Evolutionary conservation across 2,329 filamentous ascomycete genomes (phyloP).

Genomic region (Didymella lethalis): DNA sequence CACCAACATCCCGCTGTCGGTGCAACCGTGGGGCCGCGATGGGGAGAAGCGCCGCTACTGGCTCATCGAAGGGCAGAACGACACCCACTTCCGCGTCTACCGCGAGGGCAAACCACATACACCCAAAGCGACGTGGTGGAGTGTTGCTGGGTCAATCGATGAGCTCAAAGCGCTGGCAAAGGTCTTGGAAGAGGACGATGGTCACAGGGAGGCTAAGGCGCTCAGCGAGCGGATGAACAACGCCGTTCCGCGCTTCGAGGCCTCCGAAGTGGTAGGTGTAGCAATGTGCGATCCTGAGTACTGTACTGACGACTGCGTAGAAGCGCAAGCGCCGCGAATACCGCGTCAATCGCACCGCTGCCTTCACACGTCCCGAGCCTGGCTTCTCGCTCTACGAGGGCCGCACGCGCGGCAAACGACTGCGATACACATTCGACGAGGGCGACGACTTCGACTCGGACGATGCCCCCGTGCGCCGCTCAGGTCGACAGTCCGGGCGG

Average conservation of each 20-base stretch:
- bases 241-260: slow-evolving; percentile 89
- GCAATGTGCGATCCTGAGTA: background rate
- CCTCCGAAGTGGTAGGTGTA: slow-evolving; percentile 78
- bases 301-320: slow-evolving; percentile 56
- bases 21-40: slow-evolving; percentile 90
- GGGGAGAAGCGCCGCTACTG: slow-evolving; percentile 93
- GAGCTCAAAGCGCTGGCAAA: slow-evolving; percentile 79
- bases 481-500: slow-evolving; percentile 72
- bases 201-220: slow-evolving; percentile 79
- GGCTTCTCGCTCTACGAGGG: slow-evolving; percentile 96
- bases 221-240: slow-evolving; percentile 78
- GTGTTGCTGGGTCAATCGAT: slow-evolving; percentile 87
- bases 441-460: slow-evolving; percentile 81
- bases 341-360: slow-evolving; percentile 81
- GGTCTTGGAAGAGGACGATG: slow-evolving; percentile 79
- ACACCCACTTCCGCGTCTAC: slow-evolving; percentile 93
- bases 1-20: slow-evolving; percentile 83
- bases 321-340: slow-evolving; percentile 96
- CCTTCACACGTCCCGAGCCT: slow-evolving; percentile 85
- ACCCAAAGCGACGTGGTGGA: slow-evolving; percentile 86
- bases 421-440: slow-evolving; percentile 95
- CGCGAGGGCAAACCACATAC: slow-evolving; percentile 85
- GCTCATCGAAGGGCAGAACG: slow-evolving; percentile 90
- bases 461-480: slow-evolving; percentile 69
- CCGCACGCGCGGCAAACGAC: slow-evolving; percentile 91